phyloP scores from a whole-genome alignment of 257 asterid species.

The Osmanthus fragrans region DNA sequence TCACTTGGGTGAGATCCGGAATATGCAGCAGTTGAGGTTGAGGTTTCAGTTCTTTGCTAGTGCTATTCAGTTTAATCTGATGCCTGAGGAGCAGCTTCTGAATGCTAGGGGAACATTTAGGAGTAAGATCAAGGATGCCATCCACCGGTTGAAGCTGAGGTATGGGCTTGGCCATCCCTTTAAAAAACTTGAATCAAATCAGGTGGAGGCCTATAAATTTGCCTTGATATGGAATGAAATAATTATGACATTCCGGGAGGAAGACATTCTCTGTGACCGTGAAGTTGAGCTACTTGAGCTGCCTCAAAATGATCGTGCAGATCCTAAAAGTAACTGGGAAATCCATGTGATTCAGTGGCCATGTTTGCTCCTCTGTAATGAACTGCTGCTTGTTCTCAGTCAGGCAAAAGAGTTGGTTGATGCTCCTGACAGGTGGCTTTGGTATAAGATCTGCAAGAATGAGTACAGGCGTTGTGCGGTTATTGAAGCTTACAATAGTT shows the following conservation, averaged over 20 bases:
- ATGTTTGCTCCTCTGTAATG: slow-evolving; percentile 90
- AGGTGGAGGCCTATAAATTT: slow-evolving; percentile 94
- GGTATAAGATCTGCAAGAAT: slow-evolving; percentile 81
- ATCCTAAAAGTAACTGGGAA: slow-evolving; percentile 69
- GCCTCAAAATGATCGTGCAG: slow-evolving; percentile 67
- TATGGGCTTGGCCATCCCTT: slow-evolving; percentile 94
- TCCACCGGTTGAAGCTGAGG: slow-evolving; percentile 84
- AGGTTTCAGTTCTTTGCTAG: slow-evolving; percentile 98
- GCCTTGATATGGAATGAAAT: slow-evolving; percentile 98
- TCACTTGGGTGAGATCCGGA: slow-evolving; percentile 98
- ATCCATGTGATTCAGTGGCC: slow-evolving; percentile 98
- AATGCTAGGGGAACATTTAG: slow-evolving; percentile 67
- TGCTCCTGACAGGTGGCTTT: slow-evolving; percentile 98
- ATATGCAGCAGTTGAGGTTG: slow-evolving; percentile 90
- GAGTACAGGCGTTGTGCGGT: slow-evolving; percentile 97
- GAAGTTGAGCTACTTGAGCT: slow-evolving; percentile 96
- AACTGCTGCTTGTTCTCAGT: slow-evolving; percentile 87
- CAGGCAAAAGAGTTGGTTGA: slow-evolving; percentile 96
- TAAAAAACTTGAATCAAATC: slow-evolving; percentile 87
- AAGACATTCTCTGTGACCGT: slow-evolving; percentile 79
- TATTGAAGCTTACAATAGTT: slow-evolving; percentile 83
- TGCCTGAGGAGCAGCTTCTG: slow-evolving; percentile 98
- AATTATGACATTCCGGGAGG: slow-evolving; percentile 84
- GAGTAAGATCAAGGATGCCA: slow-evolving; percentile 80
- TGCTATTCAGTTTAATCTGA: slow-evolving; percentile 93